Evolutionary conservation across 768 basidiomycete species (phyloP), one percentile per base, ranked within the genome.

Genomic region (Tylopilus sp.): DNA sequence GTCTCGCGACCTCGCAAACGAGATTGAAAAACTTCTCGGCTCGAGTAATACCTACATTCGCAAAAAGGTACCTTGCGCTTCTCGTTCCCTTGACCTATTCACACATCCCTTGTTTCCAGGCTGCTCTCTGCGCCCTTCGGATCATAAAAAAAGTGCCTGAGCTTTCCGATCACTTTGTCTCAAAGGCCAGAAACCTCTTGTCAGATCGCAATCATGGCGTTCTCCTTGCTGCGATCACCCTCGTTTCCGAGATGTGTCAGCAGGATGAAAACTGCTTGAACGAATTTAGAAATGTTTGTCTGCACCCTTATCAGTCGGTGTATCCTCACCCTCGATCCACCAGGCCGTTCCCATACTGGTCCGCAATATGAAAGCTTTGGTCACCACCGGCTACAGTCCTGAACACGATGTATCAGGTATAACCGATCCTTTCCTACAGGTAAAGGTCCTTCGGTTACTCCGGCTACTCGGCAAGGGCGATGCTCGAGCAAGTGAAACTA

Each of bases 371-470:
- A 98, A 98, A 68, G 88, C 92, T 1, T 74, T 98, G 52, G 91
- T 91, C 38, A 94, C 95, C 0, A 97, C 95, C 4, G 95, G 95
- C 9, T 98, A 97, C 70, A 95, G 92, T 60, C 95, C 97, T 21
- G 97, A 98, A 67, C 97, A 98, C 63, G 97, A 99, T 59, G 97
- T 99, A 10, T 92, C 93, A n/a, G 97, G 97, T 33, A 97, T 99
- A 69, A 98, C 97, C 15, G 94, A 95, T 69, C 93, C 93, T 7
- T 95, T 95, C 77, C 74, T 95, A 7, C 93, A 95, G 69, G 85
- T 95, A 59, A 99, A 98, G 71, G 84, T 95, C 38, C 75, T 99
- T 21, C 85, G 94, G 11, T 74, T 99, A 35, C 74, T 99, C 40
- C 82, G 94, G 28, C 61, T 97, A n/a, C 81, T 98, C 22, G 97